Evolutionary conservation across 139 green algal genomes (phyloP).

Genomic region (Volvox africanus): DNA sequence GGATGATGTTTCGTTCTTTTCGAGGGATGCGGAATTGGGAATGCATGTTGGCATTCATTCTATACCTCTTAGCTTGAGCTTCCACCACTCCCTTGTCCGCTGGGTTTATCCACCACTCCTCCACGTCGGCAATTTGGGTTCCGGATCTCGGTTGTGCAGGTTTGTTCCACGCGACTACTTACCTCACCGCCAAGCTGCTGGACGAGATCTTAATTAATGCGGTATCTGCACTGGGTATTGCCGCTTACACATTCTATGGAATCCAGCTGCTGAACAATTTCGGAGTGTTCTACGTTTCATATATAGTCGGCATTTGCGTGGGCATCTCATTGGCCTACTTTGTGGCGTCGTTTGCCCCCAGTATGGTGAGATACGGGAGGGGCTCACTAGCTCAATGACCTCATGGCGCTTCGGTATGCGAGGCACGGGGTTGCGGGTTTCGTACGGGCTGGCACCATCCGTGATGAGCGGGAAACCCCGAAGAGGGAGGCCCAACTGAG

Average conservation of each 20-base stretch:
- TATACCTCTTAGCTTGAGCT: too few relatives aligned
- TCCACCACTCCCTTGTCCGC: too few relatives aligned
- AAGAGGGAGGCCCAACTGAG: too few relatives aligned
- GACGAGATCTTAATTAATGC: constrained; percentile 70
- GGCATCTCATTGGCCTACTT: constrained; percentile 77
- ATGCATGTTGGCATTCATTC: too few relatives aligned
- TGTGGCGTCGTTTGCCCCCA: constrained; percentile 73
- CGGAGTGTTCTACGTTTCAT: constrained; percentile 75
- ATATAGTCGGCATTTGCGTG: constrained; percentile 68
- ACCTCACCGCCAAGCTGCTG: constrained; percentile 66
- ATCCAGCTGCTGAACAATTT: constrained; percentile 55
- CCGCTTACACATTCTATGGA: constrained; percentile 50
- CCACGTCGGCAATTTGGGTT: too few relatives aligned
- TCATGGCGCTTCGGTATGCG: too few relatives aligned
- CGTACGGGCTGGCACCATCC: too few relatives aligned
- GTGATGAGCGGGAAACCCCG: too few relatives aligned
- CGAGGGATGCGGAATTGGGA: too few relatives aligned
- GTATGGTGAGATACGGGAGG: constrained; percentile 46
- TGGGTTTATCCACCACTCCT: too few relatives aligned
- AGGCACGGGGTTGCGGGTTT: too few relatives aligned
- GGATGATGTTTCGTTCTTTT: too few relatives aligned
- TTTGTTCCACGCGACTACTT: constrained; percentile 57
- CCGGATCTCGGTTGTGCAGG: neutral
- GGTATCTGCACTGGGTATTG: constrained; percentile 41
- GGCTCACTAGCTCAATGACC: neutral